Evolutionary conservation across 139 green algal species (phyloP), one percentile per base, ranked within the genome.

Genomic region (Picochlorum sp.): DNA sequence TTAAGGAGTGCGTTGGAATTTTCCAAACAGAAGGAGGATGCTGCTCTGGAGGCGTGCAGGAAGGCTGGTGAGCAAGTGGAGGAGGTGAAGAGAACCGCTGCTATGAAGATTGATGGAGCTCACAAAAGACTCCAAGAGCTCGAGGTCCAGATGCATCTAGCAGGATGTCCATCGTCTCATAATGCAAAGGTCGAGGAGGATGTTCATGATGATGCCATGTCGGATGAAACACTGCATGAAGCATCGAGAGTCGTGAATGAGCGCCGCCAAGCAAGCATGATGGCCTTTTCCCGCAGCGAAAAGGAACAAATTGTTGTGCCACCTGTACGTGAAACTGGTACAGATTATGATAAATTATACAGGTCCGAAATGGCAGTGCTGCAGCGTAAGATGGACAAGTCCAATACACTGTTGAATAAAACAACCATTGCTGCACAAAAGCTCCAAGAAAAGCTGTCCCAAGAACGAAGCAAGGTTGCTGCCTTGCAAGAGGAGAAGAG

Each of bases 401-500:
- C 47, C 16, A 54, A 54, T 24, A 21, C 47, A 26, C 57, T 65
- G 28, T 23, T 65, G 58, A 23, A n/a, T 31, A 65, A 65, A 52
- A 31, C 58, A 8, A 57, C 20, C 58, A 11, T 57, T 30, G 23
- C 23, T 52, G 23, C 23, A 18, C 20, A 31, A 31, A 16, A 45
- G 21, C 20, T 44, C 10, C 31, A 73, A 31, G 15, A 37, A 31
- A 49, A 55, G 6, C 45, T 47, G 41, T 28, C 51, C 6, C 23
- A 69, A 24, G 62, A 45, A 21, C 62, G 23, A 15, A 16, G 62
- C 23, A 44, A n/a, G 18, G n/a, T 23, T 24, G 23, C 45, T 18
- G 45, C 45, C 21, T 14, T 65, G 58, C 58, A 65, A 31, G 58
- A 65, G 13, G 58, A 65, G 20, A 65, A 65, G 58, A 45, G 20